Conservation (phyloP, 768 basidiomycete genomes). For the Cystobasidium tubakii region DNA sequence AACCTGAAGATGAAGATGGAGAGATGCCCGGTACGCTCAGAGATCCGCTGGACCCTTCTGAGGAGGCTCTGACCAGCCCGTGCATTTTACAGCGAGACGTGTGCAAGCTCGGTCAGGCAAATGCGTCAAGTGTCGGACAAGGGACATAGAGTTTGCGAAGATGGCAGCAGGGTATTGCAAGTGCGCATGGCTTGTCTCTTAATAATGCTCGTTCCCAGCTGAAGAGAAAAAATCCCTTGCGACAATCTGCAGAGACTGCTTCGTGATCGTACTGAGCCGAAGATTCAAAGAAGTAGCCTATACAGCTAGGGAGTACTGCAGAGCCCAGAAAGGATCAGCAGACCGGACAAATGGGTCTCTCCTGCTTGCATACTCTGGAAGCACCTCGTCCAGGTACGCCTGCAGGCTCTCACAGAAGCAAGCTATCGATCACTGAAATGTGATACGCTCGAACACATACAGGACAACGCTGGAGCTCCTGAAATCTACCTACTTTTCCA, state of each 20-base stretch:
- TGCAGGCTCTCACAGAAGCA: background rate
- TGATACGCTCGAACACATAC: background rate
- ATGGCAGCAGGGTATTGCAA: slow-evolving; percentile 11
- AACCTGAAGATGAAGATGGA: slow-evolving; percentile 22
- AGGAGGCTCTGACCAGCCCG: background rate
- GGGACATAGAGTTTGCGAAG: slow-evolving; percentile 3
- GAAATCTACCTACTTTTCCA: slow-evolving; percentile 12
- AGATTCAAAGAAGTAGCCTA: slow-evolving; percentile 21
- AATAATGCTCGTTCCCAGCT: background rate
- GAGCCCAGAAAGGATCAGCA: background rate
- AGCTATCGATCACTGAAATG: background rate
- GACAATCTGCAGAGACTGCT: slow-evolving; percentile 18
- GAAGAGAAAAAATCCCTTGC: background rate
- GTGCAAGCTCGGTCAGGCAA: background rate
- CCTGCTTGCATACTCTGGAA: slow-evolving; percentile 8
- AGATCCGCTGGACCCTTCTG: background rate
- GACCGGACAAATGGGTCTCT: background rate
- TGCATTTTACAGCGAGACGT: slow-evolving; percentile 9
- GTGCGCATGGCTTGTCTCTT: background rate
- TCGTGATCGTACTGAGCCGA: background rate
- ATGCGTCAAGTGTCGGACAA: slow-evolving; percentile 18
- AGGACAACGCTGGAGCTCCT: slow-evolving; percentile 42
- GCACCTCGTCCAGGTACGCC: slow-evolving; percentile 19
- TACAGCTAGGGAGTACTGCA: slow-evolving; percentile 19
- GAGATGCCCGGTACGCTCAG: slow-evolving; percentile 12